Conservation (phyloP, 129 eudicot genomes). For the Mikania micrantha region DNA sequence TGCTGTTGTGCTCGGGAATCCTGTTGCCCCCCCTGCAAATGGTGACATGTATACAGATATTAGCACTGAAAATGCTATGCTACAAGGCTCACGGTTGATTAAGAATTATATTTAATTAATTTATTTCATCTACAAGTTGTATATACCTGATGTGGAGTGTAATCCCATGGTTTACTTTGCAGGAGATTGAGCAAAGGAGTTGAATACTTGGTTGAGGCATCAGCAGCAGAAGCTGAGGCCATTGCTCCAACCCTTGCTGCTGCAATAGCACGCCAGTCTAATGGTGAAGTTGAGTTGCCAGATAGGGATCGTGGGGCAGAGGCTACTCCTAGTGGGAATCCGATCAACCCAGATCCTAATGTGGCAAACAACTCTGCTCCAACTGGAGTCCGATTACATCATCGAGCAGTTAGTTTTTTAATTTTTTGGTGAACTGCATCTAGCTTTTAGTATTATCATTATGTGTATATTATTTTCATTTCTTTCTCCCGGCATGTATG, state of each 20-base stretch:
- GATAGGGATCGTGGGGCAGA: constrained; percentile 96
- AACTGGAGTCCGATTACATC: constrained; percentile 84
- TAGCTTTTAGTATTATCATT: constrained; percentile 66
- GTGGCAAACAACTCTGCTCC: constrained; percentile 50
- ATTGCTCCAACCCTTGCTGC: constrained; percentile 82
- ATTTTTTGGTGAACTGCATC: too few species aligned
- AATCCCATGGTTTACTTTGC: not conserved
- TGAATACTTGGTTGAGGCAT: constrained; percentile 92
- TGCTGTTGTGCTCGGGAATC: constrained; percentile 75
- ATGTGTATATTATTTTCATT: not conserved
- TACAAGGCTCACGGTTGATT: constrained; percentile 66
- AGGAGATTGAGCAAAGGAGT: constrained; percentile 86
- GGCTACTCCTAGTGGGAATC: constrained; percentile 96
- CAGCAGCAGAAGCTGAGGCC: constrained; percentile 99
- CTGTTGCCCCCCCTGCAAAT: constrained; percentile 87
- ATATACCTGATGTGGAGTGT: not conserved
- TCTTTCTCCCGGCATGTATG: not conserved
- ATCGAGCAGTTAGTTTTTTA: constrained; percentile 98
- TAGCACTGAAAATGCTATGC: constrained; percentile 83
- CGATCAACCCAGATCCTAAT: constrained; percentile 58
- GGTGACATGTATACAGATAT: constrained; percentile 86
- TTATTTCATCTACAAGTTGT: not conserved
- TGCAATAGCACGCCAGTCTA: constrained; percentile 86
- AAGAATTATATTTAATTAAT: not conserved
- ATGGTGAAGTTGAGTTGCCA: constrained; percentile 82